Base-by-base conservation (phyloP, 345 rosid genomes). In the Reutealis trisperma region DNA sequence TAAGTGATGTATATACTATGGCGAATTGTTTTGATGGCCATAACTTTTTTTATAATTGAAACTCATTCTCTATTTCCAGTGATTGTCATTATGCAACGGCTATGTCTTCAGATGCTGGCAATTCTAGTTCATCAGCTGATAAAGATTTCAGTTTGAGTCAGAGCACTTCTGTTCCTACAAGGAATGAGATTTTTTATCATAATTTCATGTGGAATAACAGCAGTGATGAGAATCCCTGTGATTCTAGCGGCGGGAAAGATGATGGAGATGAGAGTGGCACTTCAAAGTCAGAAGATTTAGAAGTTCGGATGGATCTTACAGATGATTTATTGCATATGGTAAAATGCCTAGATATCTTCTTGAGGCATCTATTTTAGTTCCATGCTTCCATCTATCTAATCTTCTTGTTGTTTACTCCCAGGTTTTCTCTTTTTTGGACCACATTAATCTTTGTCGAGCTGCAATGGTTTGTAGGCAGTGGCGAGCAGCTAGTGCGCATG, bases 281-380 rank as follows among this genome's bases (percentile, higher is more conserved):
- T 78, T 73, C 88, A 52, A 87, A 84, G 58, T 8, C 82, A 0
- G 96, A 91, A 71, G 91, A 89, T 75, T 78, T 76, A 10, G 93
- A 90, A 82, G 84, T 91, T 72, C 91, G 86, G 70, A 93, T 96
- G 91, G 98, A 96, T 89, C 92, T 96, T 73, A 91, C 97, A 1
- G 97, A 96, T 78, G 99, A 96, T 76, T 81, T 96, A 37, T 84
- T 96, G 82, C 99, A 96, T 78, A 90, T 90, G 99, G 98, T 94
- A 88, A 78, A 59, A 30, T 21, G 22, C 25, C 67, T 63, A 16
- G 22, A 42, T 72, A 22, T 57, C 51, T 15, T 75, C 34, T 69
- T n/a, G 8, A 47, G 41, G 44, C 9, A n/a, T 41, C n/a, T 58
- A 27, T 70, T 42, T 4, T 16, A 24, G 19, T 58, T 32, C 25